Evolutionary conservation across 176 grass and related monocot genomes (phyloP).

Genomic region (Cenchrus americanus): DNA sequence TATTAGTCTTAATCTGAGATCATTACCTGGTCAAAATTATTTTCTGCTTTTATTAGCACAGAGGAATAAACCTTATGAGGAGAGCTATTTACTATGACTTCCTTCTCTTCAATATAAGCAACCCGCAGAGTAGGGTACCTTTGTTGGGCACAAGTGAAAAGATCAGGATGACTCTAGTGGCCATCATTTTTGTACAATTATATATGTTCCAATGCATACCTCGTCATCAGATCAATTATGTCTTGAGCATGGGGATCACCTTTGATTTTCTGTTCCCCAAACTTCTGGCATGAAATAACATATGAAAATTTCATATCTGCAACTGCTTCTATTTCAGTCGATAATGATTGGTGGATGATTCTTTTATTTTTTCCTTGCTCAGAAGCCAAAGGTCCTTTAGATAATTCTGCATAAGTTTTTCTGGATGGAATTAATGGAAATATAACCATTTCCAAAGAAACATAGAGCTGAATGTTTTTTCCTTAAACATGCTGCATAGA

Average conservation of each 20-base stretch:
- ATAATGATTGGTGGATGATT: slow-evolving; percentile 57
- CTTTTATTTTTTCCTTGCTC: slow-evolving; percentile 72
- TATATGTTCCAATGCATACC: slow-evolving; percentile 52
- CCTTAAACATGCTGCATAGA: no score
- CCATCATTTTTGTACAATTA: slow-evolving; percentile 28
- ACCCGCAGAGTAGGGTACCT: slow-evolving; percentile 85
- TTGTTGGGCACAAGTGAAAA: slow-evolving; percentile 33
- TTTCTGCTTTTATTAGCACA: slow-evolving; percentile 86
- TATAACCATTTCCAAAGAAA: slow-evolving; percentile 33
- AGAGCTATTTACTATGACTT: slow-evolving; percentile 54
- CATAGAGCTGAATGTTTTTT: neutral
- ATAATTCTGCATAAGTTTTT: slow-evolving; percentile 60
- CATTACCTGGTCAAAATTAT: slow-evolving; percentile 93
- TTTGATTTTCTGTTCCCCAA: slow-evolving; percentile 80
- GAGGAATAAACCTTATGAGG: slow-evolving; percentile 82
- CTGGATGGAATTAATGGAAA: slow-evolving; percentile 26
- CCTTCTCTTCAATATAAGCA: slow-evolving; percentile 96
- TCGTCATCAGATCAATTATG: slow-evolving; percentile 93
- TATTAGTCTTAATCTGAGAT: slow-evolving; percentile 28
- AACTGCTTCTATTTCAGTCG: slow-evolving; percentile 64
- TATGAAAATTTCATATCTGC: slow-evolving; percentile 95
- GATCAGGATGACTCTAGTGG: slow-evolving; percentile 15
- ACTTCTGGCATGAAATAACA: slow-evolving; percentile 92
- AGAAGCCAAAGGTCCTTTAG: slow-evolving; percentile 53
- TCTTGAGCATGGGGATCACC: slow-evolving; percentile 87